Conservation (phyloP, 2,329 filamentous ascomycete genomes). For the Fusarium globosum region DNA sequence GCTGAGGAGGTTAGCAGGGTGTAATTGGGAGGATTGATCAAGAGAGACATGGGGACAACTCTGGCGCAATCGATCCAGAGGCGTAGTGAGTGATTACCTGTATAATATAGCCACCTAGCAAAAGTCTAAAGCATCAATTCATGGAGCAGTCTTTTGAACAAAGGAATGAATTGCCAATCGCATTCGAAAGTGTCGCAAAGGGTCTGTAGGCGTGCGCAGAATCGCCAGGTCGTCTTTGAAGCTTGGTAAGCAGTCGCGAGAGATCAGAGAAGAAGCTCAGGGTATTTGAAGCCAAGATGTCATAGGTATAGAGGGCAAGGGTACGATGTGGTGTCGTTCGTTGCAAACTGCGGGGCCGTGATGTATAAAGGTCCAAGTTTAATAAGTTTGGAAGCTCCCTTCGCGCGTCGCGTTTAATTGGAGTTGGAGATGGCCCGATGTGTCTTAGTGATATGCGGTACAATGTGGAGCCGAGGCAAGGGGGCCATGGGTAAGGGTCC, state of each 20-base stretch:
- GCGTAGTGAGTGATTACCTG: background rate
- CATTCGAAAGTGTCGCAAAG: conserved; percentile 16
- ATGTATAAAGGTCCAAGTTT: conserved; percentile 20
- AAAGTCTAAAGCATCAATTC: background rate
- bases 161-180: background rate
- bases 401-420: conserved; percentile 26
- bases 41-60: background rate
- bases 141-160: background rate
- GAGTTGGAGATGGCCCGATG: background rate
- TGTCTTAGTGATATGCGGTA: conserved; percentile 1
- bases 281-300: background rate
- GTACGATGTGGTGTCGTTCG: background rate
- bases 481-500: background rate
- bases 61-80: background rate
- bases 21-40: background rate
- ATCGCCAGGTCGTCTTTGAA: background rate
- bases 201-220: background rate
- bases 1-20: background rate
- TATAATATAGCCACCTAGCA: background rate
- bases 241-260: conserved; percentile 6
- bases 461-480: background rate
- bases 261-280: background rate
- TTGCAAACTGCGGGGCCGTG: conserved; percentile 20
- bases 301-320: background rate
- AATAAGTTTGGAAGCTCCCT: conserved; percentile 16